These are phyloP conservation scores for Blastomyces emzantsi DNA, from an alignment of 2,329 filamentous ascomycete genomes.

Conservation along the genomic window DNA sequence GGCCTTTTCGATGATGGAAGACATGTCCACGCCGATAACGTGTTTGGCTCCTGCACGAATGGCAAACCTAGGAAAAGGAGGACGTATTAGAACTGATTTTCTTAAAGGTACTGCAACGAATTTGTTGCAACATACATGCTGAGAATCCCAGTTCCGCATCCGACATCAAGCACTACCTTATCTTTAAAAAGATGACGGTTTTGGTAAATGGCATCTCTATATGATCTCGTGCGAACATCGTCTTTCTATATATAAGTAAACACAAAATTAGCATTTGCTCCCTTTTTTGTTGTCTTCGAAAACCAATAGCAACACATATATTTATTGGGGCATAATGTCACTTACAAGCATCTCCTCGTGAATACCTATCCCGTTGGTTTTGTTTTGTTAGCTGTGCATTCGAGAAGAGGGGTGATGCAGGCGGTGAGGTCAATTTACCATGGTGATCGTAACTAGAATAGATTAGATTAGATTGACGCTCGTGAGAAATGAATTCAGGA, in stretches of 20 bases:
- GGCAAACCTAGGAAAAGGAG: constrained; percentile 63
- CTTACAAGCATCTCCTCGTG: constrained; percentile 97
- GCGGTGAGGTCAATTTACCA: constrained; percentile 50
- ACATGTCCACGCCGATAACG: constrained; percentile 99
- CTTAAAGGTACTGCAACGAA: constrained; percentile 8
- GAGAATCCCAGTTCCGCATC: constrained; percentile 83
- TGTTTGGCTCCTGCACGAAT: constrained; percentile 95
- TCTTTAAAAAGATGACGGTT: constrained; percentile 91
- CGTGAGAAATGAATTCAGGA: constrained; percentile 6
- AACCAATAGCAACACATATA: constrained; percentile 14
- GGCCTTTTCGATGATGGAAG: constrained; percentile 98
- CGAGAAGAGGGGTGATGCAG: constrained; percentile 17
- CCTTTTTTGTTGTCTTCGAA: constrained; percentile 4
- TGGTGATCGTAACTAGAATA: constrained; percentile 84
- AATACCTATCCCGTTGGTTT: constrained; percentile 55
- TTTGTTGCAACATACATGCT: constrained; percentile 6
- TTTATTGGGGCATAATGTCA: constrained; percentile 23
- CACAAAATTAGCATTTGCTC: background rate
- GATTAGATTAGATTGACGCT: constrained; percentile 15
- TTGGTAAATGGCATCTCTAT: constrained; percentile 95
- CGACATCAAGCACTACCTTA: constrained; percentile 91
- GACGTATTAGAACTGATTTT: constrained; percentile 15
- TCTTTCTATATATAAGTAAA: constrained; percentile 61
- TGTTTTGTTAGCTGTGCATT: constrained; percentile 16
- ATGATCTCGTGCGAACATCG: constrained; percentile 91